A percentile compares a stretch with the other conserved stretches of the same genome.
phyloP scores from a whole-genome alignment of 163 green algal species.

The Scenedesmus sp. region DNA sequence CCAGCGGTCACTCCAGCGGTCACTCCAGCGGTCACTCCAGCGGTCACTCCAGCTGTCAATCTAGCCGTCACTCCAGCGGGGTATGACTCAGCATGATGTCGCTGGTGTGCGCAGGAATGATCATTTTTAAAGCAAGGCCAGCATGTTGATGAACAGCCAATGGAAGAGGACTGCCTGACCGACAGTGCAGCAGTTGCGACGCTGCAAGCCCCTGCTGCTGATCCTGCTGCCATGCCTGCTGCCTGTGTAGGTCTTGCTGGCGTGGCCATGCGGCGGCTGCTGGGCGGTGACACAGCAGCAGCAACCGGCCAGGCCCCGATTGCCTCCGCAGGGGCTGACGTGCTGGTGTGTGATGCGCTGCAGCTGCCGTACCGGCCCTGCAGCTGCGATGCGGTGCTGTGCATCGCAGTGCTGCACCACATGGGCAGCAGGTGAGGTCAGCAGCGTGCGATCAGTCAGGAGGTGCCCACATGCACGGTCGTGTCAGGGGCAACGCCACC shows the following conservation, averaged over 20 bases:
- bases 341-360: constrained; percentile 89
- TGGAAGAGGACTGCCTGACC: no score
- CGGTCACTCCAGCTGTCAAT: no score
- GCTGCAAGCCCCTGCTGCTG: no score
- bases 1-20: no score
- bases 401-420: constrained; percentile 98
- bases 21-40: no score
- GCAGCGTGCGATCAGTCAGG: no score
- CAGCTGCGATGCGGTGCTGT: constrained; percentile 91
- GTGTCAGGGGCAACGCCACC: constrained; percentile 80
- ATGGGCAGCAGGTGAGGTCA: constrained; percentile 85
- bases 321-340: constrained; percentile 73
- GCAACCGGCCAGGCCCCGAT: not conserved
- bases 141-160: no score
- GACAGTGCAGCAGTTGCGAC: no score
- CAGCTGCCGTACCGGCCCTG: constrained; percentile 80
- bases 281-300: constrained; percentile 25
- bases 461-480: constrained; percentile 83
- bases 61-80: no score
- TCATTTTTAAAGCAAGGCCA: no score
- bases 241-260: constrained; percentile 65
- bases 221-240: not conserved
- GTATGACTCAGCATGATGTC: no score
- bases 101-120: no score
- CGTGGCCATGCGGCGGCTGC: constrained; percentile 66